Evolutionary conservation across 352 stramenopile species (phyloP).

Genomic region (Globisporangium nagaii): DNA sequence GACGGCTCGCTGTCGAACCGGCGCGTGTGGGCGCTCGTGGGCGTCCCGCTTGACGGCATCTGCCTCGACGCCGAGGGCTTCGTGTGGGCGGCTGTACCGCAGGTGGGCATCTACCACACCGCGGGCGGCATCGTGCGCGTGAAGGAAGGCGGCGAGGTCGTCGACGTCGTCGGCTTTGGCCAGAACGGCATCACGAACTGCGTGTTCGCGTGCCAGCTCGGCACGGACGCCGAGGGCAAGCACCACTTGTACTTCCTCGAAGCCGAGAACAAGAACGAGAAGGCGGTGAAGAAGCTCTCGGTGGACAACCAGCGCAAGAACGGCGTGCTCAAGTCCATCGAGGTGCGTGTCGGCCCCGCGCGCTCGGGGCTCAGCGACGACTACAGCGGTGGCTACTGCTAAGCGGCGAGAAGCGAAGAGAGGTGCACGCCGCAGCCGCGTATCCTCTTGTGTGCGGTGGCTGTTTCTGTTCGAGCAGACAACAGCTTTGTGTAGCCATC

Average conservation of each 20-base stretch:
- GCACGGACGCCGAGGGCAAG: slow-evolving; percentile 39
- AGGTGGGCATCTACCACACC: slow-evolving; percentile 43
- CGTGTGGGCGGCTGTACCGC: slow-evolving; percentile 50
- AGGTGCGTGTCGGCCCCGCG: slow-evolving; percentile 45
- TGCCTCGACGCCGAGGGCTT: slow-evolving; percentile 62
- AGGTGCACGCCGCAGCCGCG: too few relatives aligned
- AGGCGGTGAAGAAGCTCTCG: slow-evolving; percentile 33
- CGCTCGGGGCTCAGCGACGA: slow-evolving; percentile 19
- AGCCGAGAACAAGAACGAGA: slow-evolving; percentile 29
- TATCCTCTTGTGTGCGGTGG: background rate
- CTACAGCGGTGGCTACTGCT: slow-evolving; percentile 73
- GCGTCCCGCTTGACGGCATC: slow-evolving; percentile 49
- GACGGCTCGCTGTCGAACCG: slow-evolving; percentile 45
- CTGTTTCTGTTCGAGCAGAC: background rate
- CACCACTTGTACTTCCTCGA: slow-evolving; percentile 65
- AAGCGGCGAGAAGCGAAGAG: background rate
- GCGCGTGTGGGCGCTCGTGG: slow-evolving; percentile 48
- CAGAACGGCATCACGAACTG: slow-evolving; percentile 42
- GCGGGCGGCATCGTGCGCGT: slow-evolving; percentile 45
- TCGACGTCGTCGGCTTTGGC: slow-evolving; percentile 54
- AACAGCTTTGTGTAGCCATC: too few relatives aligned
- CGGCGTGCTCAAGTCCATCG: slow-evolving; percentile 34
- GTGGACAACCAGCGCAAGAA: slow-evolving; percentile 30
- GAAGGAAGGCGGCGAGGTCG: slow-evolving; percentile 44
- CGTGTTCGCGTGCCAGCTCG: slow-evolving; percentile 60